Evolutionary conservation across 768 basidiomycete species (phyloP).

Genomic region (Trametes cinnabarina): DNA sequence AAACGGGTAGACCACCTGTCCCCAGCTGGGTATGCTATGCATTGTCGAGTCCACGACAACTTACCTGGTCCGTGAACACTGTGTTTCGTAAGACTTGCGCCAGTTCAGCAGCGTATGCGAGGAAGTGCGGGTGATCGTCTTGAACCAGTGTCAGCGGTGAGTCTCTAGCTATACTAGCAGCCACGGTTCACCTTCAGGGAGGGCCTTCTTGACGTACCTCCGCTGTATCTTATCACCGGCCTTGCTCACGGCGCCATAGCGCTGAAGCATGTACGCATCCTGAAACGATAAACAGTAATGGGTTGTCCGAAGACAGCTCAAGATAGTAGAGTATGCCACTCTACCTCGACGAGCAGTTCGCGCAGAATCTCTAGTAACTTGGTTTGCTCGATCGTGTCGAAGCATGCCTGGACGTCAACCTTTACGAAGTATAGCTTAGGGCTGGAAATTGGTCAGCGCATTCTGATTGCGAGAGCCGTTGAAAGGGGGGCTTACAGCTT

Average conservation of each 20-base stretch:
- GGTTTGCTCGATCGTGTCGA: slow-evolving; percentile 92
- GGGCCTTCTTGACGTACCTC: slow-evolving; percentile 56
- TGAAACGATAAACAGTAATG: slow-evolving; percentile 26
- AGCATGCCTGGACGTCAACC: slow-evolving; percentile 93
- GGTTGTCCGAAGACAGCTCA: background rate
- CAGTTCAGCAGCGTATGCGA: slow-evolving; percentile 64
- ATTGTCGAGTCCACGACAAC: background rate
- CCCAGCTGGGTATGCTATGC: background rate
- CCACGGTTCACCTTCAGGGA: slow-evolving; percentile 55
- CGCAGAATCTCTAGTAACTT: slow-evolving; percentile 78
- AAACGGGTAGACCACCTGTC: slow-evolving; percentile 52
- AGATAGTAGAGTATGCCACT: background rate
- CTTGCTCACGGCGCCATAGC: slow-evolving; percentile 63
- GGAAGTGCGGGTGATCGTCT: slow-evolving; percentile 80
- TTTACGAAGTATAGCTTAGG: slow-evolving; percentile 95
- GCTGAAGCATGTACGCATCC: slow-evolving; percentile 73
- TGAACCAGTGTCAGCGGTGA: background rate
- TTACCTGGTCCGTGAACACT: slow-evolving; percentile 84
- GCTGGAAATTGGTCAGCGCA: slow-evolving; percentile 36
- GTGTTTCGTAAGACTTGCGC: slow-evolving; percentile 67
- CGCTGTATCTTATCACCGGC: slow-evolving; percentile 56
- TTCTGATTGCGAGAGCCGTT: background rate
- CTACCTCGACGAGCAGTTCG: slow-evolving; percentile 69
- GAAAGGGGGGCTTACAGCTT: slow-evolving; percentile 44
- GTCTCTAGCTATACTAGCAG: too few species aligned